Conservation (phyloP, 2,329 filamentous ascomycete species). For the Arachnomyces sp. region DNA sequence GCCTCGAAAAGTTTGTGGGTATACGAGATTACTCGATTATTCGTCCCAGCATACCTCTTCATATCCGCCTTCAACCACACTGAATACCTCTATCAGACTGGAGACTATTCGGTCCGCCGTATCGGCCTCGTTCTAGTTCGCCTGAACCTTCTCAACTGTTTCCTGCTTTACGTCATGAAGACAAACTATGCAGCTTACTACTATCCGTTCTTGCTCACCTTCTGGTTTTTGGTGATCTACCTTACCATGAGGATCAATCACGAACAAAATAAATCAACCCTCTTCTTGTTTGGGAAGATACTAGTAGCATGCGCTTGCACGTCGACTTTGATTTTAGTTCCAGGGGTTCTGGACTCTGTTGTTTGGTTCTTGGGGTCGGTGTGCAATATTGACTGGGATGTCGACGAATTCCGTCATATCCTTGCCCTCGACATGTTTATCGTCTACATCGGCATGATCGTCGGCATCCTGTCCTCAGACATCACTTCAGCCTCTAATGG, state of each 20-base stretch:
- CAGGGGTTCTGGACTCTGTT: slow-evolving; percentile 37
- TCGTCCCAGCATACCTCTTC: slow-evolving; percentile 53
- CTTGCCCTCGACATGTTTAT: slow-evolving; percentile 47
- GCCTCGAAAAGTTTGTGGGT: slow-evolving; percentile 43
- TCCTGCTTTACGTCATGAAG: slow-evolving; percentile 48
- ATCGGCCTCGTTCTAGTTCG: slow-evolving; percentile 47
- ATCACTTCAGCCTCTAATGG: slow-evolving; percentile 2
- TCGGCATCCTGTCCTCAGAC: slow-evolving; percentile 36
- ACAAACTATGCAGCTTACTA: slow-evolving; percentile 52
- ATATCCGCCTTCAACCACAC: slow-evolving; percentile 56
- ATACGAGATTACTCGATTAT: slow-evolving; percentile 47
- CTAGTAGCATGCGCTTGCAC: slow-evolving; percentile 33
- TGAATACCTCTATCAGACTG: slow-evolving; percentile 48
- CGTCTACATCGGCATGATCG: slow-evolving; percentile 49
- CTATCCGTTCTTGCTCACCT: slow-evolving; percentile 51
- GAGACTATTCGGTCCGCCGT: slow-evolving; percentile 49
- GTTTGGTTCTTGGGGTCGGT: slow-evolving; percentile 31
- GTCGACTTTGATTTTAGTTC: slow-evolving; percentile 15
- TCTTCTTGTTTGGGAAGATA: slow-evolving; percentile 43
- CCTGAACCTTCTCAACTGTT: slow-evolving; percentile 48
- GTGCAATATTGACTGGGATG: slow-evolving; percentile 30
- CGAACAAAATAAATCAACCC: slow-evolving; percentile 35
- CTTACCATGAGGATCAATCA: slow-evolving; percentile 40
- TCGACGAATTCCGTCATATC: slow-evolving; percentile 43
- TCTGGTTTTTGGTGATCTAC: slow-evolving; percentile 56